Evolutionary conservation across 257 asterid genomes (phyloP).

Genomic region (Solanum piurae): DNA sequence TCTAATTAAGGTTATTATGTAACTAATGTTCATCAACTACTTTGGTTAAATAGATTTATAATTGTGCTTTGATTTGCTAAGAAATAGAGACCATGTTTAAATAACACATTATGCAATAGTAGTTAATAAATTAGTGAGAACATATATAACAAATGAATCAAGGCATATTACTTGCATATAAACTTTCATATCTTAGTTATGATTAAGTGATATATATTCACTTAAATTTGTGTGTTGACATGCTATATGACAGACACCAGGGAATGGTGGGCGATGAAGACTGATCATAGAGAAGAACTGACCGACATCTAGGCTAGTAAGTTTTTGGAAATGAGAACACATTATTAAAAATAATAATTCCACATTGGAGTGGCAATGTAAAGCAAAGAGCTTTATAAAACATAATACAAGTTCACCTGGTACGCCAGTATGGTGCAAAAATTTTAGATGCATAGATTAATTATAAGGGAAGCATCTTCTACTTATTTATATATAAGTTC

Average conservation of each 20-base stretch:
- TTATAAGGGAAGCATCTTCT: not conserved
- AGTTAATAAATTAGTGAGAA: not conserved
- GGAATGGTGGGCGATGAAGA: not conserved
- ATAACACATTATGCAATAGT: not conserved
- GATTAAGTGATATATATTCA: not conserved
- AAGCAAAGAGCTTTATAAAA: not conserved
- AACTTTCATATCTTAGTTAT: not conserved
- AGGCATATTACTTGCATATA: not conserved
- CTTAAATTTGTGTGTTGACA: not conserved
- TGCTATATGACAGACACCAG: not conserved
- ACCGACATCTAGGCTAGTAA: not conserved
- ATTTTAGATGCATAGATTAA: not conserved
- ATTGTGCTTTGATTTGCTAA: not conserved
- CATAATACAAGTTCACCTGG: not conserved
- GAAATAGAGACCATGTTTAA: not conserved
- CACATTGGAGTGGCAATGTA: not conserved
- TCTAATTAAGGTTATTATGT: not conserved
- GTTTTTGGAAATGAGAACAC: not conserved
- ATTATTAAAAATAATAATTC: not conserved
- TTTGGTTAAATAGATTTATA: not conserved
- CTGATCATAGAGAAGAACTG: not conserved
- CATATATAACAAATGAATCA: not conserved
- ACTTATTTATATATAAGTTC: not conserved
- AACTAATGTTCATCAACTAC: not conserved
- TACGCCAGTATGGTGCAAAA: not conserved